phyloP scores from a whole-genome alignment of 73 alveolate genomes.

The Uronychia binucleata region DNA sequence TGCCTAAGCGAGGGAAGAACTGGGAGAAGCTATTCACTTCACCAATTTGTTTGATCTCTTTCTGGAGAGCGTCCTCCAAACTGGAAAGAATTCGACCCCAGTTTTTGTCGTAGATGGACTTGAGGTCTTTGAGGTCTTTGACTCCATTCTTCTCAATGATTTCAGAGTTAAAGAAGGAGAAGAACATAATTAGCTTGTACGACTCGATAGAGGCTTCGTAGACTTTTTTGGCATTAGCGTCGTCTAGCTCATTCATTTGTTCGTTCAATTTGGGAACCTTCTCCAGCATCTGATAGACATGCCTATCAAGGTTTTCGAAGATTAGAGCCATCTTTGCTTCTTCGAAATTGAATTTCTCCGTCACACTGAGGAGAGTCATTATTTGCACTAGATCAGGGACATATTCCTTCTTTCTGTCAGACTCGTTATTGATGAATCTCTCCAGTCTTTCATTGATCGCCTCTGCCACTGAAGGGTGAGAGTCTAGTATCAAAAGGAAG shows the following conservation, averaged over 20 bases:
- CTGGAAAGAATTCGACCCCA: conserved; percentile 71
- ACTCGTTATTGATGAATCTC: conserved; percentile 87
- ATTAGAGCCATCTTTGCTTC: conserved; percentile 74
- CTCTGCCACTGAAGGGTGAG: conserved; percentile 78
- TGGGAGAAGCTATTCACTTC: conserved; percentile 71
- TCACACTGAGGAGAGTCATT: conserved; percentile 70
- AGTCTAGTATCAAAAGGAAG: conserved; percentile 76
- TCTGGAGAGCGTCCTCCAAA: conserved; percentile 75
- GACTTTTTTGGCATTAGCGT: not conserved
- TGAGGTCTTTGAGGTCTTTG: conserved; percentile 18
- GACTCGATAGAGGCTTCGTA: conserved; percentile 20
- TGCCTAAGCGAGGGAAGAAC: conserved; percentile 70
- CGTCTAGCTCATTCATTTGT: conserved; percentile 5
- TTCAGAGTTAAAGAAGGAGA: conserved; percentile 38
- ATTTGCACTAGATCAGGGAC: conserved; percentile 91
- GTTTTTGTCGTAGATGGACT: conserved; percentile 57
- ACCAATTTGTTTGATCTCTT: conserved; percentile 70
- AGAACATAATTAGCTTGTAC: conserved; percentile 22
- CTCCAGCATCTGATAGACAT: conserved; percentile 85
- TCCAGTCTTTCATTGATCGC: conserved; percentile 73
- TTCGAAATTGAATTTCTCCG: conserved; percentile 71
- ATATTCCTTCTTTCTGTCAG: conserved; percentile 73
- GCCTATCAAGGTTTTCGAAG: conserved; percentile 87
- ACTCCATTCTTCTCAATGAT: conserved; percentile 28
- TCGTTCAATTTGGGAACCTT: conserved; percentile 84